Conservation (phyloP, 2,329 filamentous ascomycete genomes). For the Fusarium sp. region DNA sequence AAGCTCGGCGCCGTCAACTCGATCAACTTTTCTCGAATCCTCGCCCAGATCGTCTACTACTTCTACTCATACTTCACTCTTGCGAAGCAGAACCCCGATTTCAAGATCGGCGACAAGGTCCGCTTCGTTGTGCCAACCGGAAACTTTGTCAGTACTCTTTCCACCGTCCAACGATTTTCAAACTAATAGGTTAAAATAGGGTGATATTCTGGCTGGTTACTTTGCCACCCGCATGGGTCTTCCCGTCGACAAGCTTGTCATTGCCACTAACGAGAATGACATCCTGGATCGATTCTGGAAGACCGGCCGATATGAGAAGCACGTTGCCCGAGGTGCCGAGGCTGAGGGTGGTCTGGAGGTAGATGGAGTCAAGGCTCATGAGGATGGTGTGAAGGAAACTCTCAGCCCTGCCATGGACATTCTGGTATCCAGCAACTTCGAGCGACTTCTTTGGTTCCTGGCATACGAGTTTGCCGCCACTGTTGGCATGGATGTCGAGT, state of each 20-base stretch:
- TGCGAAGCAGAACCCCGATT: conserved; percentile 63
- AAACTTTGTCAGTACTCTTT: conserved; percentile 71
- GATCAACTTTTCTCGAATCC: conserved; percentile 94
- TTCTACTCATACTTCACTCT: conserved; percentile 93
- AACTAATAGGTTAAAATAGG: conserved; percentile 1
- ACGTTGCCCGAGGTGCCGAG: conserved; percentile 65
- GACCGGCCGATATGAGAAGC: conserved; percentile 88
- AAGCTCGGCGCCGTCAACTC: conserved; percentile 94
- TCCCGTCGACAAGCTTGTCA: conserved; percentile 84
- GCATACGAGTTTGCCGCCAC: conserved; percentile 72
- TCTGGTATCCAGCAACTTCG: conserved; percentile 94
- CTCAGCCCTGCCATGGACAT: conserved; percentile 98
- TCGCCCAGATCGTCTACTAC: conserved; percentile 97
- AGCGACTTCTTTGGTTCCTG: conserved; percentile 92
- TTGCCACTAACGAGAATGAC: conserved; percentile 97
- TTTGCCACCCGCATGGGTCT: conserved; percentile 92
- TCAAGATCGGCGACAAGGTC: conserved; percentile 71
- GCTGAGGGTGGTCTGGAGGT: conserved; percentile 70
- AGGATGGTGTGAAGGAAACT: conserved; percentile 85
- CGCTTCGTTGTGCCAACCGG: conserved; percentile 92
- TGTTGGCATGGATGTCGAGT: conserved; percentile 68
- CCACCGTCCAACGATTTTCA: background rate
- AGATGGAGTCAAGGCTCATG: conserved; percentile 68
- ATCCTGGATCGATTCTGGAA: conserved; percentile 96
- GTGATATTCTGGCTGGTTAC: conserved; percentile 91